These are phyloP conservation scores for Tricholoma matsutake DNA, from an alignment of 768 basidiomycete genomes.

Conservation along the genomic window DNA sequence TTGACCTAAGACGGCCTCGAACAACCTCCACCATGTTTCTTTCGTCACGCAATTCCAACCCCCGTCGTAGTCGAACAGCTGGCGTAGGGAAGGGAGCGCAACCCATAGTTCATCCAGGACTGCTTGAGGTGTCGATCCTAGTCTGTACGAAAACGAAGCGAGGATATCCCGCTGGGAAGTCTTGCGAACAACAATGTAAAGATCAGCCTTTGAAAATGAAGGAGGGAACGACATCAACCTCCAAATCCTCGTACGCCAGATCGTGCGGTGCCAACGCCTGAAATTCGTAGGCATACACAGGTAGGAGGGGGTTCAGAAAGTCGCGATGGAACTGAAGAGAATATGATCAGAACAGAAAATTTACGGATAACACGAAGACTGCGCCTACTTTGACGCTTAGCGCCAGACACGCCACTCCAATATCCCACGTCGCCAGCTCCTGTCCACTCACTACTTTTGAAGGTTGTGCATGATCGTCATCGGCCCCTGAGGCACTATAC, in stretches of 20 bases:
- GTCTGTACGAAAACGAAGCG: slow-evolving; percentile 39
- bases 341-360: background rate
- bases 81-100: slow-evolving; percentile 50
- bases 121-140: slow-evolving; percentile 54
- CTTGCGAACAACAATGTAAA: slow-evolving; percentile 26
- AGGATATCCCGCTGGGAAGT: slow-evolving; percentile 56
- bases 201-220: background rate
- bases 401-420: slow-evolving; percentile 55
- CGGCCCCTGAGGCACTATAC: background rate
- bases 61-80: slow-evolving; percentile 34
- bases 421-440: slow-evolving; percentile 50
- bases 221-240: slow-evolving; percentile 34
- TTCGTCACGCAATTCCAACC: slow-evolving; percentile 47
- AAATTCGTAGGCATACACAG: slow-evolving; percentile 51
- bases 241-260: slow-evolving; percentile 46
- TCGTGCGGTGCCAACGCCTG: slow-evolving; percentile 45
- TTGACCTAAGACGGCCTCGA: slow-evolving; percentile 40
- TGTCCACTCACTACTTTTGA: slow-evolving; percentile 22
- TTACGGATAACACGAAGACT: background rate
- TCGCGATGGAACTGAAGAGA: slow-evolving; percentile 57
- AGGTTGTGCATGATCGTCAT: background rate
- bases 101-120: slow-evolving; percentile 58
- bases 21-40: slow-evolving; percentile 51
- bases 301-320: slow-evolving; percentile 51
- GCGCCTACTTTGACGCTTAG: slow-evolving; percentile 58